phyloP scores from a whole-genome alignment of 176 grass and related monocot genomes.

The Oryza meridionalis region DNA sequence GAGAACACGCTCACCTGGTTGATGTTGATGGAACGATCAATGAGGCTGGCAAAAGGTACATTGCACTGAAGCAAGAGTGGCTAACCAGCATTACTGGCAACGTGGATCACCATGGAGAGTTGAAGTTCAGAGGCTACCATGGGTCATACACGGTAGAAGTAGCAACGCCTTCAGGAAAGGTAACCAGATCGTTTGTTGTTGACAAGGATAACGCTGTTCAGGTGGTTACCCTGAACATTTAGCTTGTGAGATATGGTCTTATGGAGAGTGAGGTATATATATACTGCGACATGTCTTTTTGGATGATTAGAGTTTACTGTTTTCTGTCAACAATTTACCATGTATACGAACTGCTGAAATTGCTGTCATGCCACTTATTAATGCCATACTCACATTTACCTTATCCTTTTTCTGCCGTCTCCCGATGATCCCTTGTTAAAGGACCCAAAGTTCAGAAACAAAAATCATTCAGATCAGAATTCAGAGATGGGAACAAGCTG shows the following conservation, averaged over 20 bases:
- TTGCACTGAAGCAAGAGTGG: slow-evolving; percentile 94
- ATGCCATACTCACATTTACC: not conserved
- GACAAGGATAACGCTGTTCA: slow-evolving; percentile 68
- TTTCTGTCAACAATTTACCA: slow-evolving; percentile 3
- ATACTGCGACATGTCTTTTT: not conserved
- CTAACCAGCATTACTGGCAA: slow-evolving; percentile 52
- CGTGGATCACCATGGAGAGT: slow-evolving; percentile 54
- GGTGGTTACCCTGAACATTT: slow-evolving; percentile 54
- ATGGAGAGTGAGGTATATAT: not conserved
- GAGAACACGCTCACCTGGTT: slow-evolving; percentile 74
- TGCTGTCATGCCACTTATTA: not conserved
- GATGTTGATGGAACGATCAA: slow-evolving; percentile 82
- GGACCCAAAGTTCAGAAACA: too few relatives aligned
- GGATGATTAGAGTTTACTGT: not conserved
- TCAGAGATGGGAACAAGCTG: too few relatives aligned
- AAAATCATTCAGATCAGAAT: too few relatives aligned
- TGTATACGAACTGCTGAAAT: not conserved
- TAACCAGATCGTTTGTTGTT: slow-evolving; percentile 68
- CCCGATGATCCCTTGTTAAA: too few relatives aligned
- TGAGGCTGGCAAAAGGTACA: slow-evolving; percentile 81
- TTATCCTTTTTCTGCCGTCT: too few relatives aligned
- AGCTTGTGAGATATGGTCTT: not conserved
- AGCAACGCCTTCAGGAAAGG: slow-evolving; percentile 49
- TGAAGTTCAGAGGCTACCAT: slow-evolving; percentile 85
- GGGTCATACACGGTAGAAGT: slow-evolving; percentile 78